These are phyloP conservation scores for Wickerhamomyces xylosicus DNA, from an alignment of 805 yeast species.

Conservation along the genomic window DNA sequence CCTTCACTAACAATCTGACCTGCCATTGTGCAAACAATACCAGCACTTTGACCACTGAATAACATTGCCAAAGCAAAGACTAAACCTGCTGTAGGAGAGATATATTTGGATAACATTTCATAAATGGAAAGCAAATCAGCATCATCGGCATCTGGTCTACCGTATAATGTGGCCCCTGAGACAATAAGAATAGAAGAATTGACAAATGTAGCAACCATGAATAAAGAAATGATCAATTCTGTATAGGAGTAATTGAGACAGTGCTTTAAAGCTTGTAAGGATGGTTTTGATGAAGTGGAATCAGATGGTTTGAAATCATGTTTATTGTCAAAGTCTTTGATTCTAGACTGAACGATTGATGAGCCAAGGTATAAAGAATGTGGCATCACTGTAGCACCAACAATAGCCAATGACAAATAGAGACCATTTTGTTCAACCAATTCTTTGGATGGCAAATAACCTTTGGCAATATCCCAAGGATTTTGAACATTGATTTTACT, in stretches of 20 bases:
- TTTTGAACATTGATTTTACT: constrained; percentile 46
- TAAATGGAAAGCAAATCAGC: constrained; percentile 83
- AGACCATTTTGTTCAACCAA: constrained; percentile 57
- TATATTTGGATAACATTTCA: constrained; percentile 52
- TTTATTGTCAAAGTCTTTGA: constrained; percentile 60
- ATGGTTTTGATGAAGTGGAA: constrained; percentile 46
- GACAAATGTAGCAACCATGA: constrained; percentile 86
- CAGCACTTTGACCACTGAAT: constrained; percentile 92
- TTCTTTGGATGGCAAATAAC: constrained; percentile 62
- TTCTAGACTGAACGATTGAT: constrained; percentile 77
- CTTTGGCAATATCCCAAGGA: constrained; percentile 42
- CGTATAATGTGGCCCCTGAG: constrained; percentile 77
- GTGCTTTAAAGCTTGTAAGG: constrained; percentile 69
- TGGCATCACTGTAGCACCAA: constrained; percentile 96
- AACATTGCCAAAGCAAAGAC: constrained; percentile 83
- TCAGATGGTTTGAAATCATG: constrained; percentile 32
- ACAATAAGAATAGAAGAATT: constrained; percentile 85
- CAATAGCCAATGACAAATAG: constrained; percentile 69
- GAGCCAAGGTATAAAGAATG: constrained; percentile 81
- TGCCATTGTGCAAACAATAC: constrained; percentile 86
- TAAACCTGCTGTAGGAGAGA: constrained; percentile 80
- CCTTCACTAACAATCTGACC: constrained; percentile 95
- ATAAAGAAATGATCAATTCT: constrained; percentile 71
- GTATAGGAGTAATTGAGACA: constrained; percentile 74
- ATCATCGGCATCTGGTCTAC: constrained; percentile 52